Percentiles rank a stretch among this genome's conserved stretches.
Conservation (phyloP, 1,284 basidiomycete genomes). For the Ganoderma lucidum region DNA sequence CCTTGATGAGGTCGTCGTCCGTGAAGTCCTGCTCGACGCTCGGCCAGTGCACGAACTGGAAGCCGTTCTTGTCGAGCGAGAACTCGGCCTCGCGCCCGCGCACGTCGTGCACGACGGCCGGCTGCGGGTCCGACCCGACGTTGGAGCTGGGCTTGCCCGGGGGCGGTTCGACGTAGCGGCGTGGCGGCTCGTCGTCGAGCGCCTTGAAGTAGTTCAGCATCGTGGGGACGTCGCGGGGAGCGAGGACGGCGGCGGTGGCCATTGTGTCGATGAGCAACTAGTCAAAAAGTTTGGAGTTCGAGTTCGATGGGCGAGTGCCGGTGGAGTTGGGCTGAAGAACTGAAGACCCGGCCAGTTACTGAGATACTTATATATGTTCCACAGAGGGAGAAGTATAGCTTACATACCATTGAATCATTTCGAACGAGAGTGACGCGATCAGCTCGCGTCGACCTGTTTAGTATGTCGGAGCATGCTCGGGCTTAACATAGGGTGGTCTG, state of each 20-base stretch:
- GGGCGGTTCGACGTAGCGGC: conserved; percentile 39
- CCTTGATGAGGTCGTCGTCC: conserved; percentile 49
- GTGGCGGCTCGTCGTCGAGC: conserved; percentile 38
- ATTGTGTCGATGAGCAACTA: conserved; percentile 26
- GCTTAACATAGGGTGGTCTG: background rate
- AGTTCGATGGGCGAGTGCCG: background rate
- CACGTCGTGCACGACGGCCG: conserved; percentile 40
- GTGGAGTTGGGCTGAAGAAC: background rate
- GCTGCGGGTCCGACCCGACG: conserved; percentile 37
- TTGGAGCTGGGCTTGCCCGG: conserved; percentile 35
- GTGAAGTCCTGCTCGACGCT: conserved; percentile 49
- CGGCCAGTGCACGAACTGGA: conserved; percentile 45
- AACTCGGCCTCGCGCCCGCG: conserved; percentile 46
- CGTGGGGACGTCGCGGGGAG: conserved; percentile 42
- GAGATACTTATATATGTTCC: background rate
- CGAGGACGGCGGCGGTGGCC: conserved; percentile 40
- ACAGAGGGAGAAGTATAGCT: background rate
- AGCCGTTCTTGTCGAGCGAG: conserved; percentile 51
- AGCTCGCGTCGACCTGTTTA: background rate
- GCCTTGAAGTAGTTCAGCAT: conserved; percentile 43
- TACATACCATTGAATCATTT: background rate
- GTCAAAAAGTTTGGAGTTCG: background rate
- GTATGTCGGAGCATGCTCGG: conserved; percentile 1
- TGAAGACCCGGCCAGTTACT: background rate
- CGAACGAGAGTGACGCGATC: background rate